phyloP scores from a whole-genome alignment of 345 rosid species.

The Moricandia moricandioides region DNA sequence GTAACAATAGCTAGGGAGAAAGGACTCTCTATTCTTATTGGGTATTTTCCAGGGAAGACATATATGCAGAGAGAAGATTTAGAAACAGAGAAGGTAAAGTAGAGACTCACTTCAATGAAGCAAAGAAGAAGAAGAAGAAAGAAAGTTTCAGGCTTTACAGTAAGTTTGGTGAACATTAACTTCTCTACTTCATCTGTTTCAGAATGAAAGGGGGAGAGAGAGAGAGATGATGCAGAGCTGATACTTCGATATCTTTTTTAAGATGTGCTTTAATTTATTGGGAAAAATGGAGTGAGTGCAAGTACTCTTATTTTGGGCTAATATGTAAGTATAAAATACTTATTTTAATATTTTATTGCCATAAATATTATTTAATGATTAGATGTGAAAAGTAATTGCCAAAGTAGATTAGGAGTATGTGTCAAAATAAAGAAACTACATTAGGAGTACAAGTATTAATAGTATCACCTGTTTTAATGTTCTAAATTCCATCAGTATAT shows the following conservation, averaged over 20 bases:
- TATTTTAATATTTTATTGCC: not conserved
- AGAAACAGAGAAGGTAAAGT: conserved; percentile 21
- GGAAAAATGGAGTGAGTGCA: conserved; percentile 33
- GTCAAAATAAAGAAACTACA: not conserved
- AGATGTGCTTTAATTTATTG: conserved; percentile 36
- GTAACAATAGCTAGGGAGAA: conserved; percentile 27
- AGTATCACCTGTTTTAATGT: not conserved
- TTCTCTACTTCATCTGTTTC: conserved; percentile 48
- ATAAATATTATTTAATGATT: conserved; percentile 18
- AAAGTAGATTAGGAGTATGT: conserved; percentile 24
- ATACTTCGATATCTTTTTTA: conserved; percentile 36
- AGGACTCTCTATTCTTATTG: conserved; percentile 11
- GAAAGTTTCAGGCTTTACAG: conserved; percentile 30
- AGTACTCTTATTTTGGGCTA: conserved; percentile 28
- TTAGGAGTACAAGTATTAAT: conserved; percentile 6
- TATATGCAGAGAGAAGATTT: conserved; percentile 15
- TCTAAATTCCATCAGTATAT: not conserved
- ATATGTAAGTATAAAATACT: not conserved
- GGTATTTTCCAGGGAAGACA: conserved; percentile 19
- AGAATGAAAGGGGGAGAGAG: conserved; percentile 35
- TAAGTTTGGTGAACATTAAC: conserved; percentile 49
- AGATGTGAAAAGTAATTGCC: conserved; percentile 23
- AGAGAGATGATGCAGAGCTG: conserved; percentile 37
- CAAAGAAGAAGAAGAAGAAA: conserved; percentile 34
- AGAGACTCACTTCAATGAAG: conserved; percentile 39